These are phyloP conservation scores for Cadophora gregata DNA, from an alignment of 2,329 filamentous ascomycete genomes.

Conservation along the genomic window DNA sequence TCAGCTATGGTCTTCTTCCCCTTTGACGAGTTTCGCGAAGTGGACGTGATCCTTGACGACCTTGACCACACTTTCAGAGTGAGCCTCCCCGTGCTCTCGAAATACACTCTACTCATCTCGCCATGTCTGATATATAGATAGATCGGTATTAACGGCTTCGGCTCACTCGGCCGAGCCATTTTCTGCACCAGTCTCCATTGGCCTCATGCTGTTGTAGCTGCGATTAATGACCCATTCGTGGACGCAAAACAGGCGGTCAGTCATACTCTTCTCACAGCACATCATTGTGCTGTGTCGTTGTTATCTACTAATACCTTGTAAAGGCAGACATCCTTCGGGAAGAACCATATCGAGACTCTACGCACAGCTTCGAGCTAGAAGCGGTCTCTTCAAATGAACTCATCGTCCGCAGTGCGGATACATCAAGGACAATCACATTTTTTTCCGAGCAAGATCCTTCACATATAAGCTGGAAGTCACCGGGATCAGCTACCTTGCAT, in stretches of 20 bases:
- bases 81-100: background rate
- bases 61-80: background rate
- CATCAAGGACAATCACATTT: background rate
- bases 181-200: background rate
- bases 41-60: background rate
- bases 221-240: conserved; percentile 2
- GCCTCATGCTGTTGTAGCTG: background rate
- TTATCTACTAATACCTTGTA: background rate
- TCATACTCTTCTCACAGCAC: background rate
- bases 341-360: background rate
- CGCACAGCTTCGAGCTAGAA: background rate
- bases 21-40: background rate
- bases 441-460: background rate
- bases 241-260: conserved; percentile 2
- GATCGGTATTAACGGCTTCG: background rate
- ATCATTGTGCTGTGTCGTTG: background rate
- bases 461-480: background rate
- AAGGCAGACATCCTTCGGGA: background rate
- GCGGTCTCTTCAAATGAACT: background rate
- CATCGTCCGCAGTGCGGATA: background rate
- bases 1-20: background rate
- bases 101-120: background rate
- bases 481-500: background rate
- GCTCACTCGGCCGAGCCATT: background rate
- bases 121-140: background rate